phyloP scores from a whole-genome alignment of 352 stramenopile species.

The Pythium brassicae region DNA sequence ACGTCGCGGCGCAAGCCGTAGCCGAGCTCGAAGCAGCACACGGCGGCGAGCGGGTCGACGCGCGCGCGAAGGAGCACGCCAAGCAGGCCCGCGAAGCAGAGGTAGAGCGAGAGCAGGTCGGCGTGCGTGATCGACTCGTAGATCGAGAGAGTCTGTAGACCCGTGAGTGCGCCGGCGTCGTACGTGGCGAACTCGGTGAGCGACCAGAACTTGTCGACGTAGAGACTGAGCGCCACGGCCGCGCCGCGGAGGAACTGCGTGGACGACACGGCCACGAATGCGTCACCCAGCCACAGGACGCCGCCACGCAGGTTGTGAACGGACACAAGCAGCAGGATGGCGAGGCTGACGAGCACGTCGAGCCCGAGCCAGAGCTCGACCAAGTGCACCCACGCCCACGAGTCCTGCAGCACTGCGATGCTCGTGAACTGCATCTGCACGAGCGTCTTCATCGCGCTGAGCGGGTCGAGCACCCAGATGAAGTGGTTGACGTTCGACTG shows the following conservation, averaged over 20 bases:
- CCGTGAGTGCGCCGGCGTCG: conserved; percentile 21
- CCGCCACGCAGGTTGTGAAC: conserved; percentile 25
- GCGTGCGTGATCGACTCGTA: conserved; percentile 13
- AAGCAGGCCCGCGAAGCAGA: conserved; percentile 2
- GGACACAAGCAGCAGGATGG: conserved; percentile 27
- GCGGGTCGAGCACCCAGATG: conserved; percentile 31
- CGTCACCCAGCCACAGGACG: conserved; percentile 37
- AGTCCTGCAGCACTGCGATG: conserved; percentile 24
- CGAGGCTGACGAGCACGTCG: conserved; percentile 27
- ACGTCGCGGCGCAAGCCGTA: conserved; percentile 18
- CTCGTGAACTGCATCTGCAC: conserved; percentile 22
- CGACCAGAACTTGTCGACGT: conserved; percentile 39
- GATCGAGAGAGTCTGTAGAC: background rate
- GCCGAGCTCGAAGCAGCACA: conserved; percentile 26
- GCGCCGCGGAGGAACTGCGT: conserved; percentile 29
- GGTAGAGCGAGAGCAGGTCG: conserved; percentile 17
- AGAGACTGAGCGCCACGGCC: conserved; percentile 33
- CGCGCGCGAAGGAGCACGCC: conserved; percentile 7
- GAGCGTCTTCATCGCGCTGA: conserved; percentile 17
- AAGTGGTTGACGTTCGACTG: conserved; percentile 40
- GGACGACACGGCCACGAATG: conserved; percentile 29
- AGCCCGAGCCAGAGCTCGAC: conserved; percentile 36
- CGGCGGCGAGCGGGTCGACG: conserved; percentile 17
- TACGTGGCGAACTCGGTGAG: conserved; percentile 38
- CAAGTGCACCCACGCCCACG: conserved; percentile 45